These are phyloP conservation scores for Prunus davidiana DNA, from an alignment of 306 rosid species.

Conservation along the genomic window DNA sequence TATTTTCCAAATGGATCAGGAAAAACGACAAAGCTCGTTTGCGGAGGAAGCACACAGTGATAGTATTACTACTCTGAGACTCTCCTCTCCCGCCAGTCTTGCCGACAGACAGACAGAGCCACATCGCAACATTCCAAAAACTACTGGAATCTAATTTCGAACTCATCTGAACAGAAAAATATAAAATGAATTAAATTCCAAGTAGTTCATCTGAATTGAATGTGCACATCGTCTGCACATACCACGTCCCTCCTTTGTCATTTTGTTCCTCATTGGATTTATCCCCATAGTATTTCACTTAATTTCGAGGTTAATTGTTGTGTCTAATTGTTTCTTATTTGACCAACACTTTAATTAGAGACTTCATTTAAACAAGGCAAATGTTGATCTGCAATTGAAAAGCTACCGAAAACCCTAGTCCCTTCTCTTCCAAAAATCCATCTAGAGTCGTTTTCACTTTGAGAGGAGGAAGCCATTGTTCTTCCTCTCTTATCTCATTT, in stretches of 20 bases:
- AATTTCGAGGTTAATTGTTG: not conserved
- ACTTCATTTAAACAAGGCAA: no score
- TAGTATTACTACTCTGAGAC: not conserved
- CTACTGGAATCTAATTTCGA: not conserved
- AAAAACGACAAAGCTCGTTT: not conserved
- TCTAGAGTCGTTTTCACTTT: no score
- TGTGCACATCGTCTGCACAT: not conserved
- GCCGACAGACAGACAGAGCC: not conserved
- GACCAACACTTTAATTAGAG: no score
- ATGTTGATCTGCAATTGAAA: no score
- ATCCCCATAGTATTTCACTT: not conserved
- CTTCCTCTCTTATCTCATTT: no score
- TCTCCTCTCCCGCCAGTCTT: not conserved
- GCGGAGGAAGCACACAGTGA: not conserved
- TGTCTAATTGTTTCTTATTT: not conserved
- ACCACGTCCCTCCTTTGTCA: not conserved
- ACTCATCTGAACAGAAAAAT: not conserved
- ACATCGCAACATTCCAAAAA: not conserved
- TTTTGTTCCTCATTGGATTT: not conserved
- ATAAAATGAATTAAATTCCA: not conserved
- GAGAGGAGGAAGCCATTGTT: no score
- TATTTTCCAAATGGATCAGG: no score
- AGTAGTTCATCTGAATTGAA: not conserved
- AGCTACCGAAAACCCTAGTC: no score
- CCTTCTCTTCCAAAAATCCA: accelerated